phyloP scores from a whole-genome alignment of 2,329 filamentous ascomycete genomes.

The Venturia nashicola region DNA sequence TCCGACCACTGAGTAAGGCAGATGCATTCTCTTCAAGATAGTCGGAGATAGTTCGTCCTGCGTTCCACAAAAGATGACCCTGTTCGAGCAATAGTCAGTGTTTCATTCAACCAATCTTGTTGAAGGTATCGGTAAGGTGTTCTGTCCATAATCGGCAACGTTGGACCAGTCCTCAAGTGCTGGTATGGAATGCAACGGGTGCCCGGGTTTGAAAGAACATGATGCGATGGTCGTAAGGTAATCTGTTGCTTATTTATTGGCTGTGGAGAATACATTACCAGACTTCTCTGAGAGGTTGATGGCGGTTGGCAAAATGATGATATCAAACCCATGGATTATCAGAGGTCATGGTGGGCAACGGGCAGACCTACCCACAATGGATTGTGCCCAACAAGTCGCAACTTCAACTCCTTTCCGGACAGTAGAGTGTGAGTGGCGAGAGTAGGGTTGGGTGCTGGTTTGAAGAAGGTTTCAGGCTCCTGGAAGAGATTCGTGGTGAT shows the following conservation, averaged over 20 bases:
- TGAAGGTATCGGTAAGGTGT: too few relatives aligned
- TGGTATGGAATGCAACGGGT: background rate
- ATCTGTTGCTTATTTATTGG: background rate
- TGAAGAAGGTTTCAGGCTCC: constrained; percentile 71
- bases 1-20: constrained; percentile 48
- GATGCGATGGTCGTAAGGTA: background rate
- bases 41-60: constrained; percentile 61
- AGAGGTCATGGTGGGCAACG: background rate
- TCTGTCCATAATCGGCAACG: too few relatives aligned
- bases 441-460: constrained; percentile 63
- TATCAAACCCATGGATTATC: background rate
- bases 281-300: background rate
- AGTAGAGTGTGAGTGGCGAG: constrained; percentile 58
- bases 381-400: constrained; percentile 76
- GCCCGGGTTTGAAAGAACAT: background rate
- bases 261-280: too few relatives aligned
- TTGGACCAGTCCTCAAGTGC: too few relatives aligned
- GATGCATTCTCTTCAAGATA: constrained; percentile 62
- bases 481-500: constrained; percentile 51
- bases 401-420: constrained; percentile 50
- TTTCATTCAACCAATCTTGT: background rate
- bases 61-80: constrained; percentile 88
- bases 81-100: constrained; percentile 16
- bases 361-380: constrained; percentile 59
- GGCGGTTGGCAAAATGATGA: background rate